Conservation (phyloP, 495 filamentous ascomycete genomes). For the Aspergillus carlsbadensis region DNA sequence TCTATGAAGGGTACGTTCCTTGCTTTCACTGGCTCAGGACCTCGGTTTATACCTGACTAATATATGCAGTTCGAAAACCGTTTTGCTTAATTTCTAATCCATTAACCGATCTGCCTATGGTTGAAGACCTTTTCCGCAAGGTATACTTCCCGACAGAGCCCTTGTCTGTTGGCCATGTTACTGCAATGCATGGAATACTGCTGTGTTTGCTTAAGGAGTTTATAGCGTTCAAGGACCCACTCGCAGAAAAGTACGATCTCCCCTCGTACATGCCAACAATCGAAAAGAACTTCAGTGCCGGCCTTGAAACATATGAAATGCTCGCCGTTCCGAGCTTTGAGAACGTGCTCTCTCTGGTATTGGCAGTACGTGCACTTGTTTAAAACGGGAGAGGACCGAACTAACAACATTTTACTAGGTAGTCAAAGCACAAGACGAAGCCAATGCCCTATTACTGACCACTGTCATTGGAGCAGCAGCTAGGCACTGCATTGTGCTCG, state of each 20-base stretch:
- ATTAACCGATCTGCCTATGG: slow-evolving; percentile 16
- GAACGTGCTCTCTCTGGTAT: slow-evolving; percentile 21
- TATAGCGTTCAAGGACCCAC: slow-evolving; percentile 4
- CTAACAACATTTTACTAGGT: slow-evolving; percentile 1
- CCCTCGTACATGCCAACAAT: slow-evolving; percentile 6
- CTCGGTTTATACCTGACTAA: background rate
- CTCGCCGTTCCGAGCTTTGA: slow-evolving; percentile 24
- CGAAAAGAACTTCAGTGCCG: slow-evolving; percentile 18
- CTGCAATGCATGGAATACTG: slow-evolving; percentile 24
- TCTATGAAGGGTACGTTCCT: slow-evolving; percentile 1
- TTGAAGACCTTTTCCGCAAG: slow-evolving; percentile 22
- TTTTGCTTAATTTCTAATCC: slow-evolving; percentile 9
- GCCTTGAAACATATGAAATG: slow-evolving; percentile 21
- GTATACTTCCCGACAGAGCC: slow-evolving; percentile 25
- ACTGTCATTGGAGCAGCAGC: slow-evolving; percentile 16
- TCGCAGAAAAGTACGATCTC: slow-evolving; percentile 20
- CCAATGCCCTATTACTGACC: slow-evolving; percentile 12
- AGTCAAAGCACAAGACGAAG: slow-evolving; percentile 20
- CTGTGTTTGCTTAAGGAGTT: slow-evolving; percentile 22
- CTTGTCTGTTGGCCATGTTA: slow-evolving; percentile 15
- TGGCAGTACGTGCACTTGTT: slow-evolving; percentile 18
- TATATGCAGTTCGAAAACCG: background rate
- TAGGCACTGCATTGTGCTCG: slow-evolving; percentile 20
- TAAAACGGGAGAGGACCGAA: background rate
- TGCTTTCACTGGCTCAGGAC: background rate